Evolutionary conservation across 1,284 basidiomycete genomes (phyloP), one percentile per base, ranked within the genome.

Genomic region (Inonotus obliquus): DNA sequence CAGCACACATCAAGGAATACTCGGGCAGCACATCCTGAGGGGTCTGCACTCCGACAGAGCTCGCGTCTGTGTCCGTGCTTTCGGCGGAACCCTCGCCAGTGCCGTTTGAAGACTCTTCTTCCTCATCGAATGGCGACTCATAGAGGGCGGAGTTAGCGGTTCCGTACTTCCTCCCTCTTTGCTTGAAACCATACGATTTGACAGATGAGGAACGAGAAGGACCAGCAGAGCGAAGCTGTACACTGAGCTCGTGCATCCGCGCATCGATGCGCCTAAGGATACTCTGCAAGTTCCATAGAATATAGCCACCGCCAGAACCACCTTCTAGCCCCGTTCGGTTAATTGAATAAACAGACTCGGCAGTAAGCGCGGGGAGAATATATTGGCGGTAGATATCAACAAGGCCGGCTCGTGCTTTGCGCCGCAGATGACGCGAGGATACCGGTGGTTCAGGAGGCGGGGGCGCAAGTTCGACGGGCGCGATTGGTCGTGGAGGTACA

Each of bases 381-480:
- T 85, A 81, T 21, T 80, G 80, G 19, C 91, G 81, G 71, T 87
- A 93, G 2, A 85, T 80, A 69, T 94, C 90, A 14, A 93, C 82
- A 11, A 94, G 80, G 2, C 81, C 75, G 9, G 90, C 87, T 37
- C 91, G 86, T 2, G 91, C 91, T 61, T 82, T 81, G 55, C 81
- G 77, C 32, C 90, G 83, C 60, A 91, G 80, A 39, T 70, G 47
- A 58, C 72, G 64, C 57, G 74, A 60, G 60, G 61, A 38, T 25
- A 29, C 32, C 44, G 54, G 19, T 5, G 61, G 61, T 41, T 57
- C 61, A 10, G 68, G 61, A 25, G 54, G 56, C 14, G 47, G 45
- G n/a, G 51, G 51, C 9, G 29, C 51, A 13, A 52, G 51, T 52
- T 52, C 51, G 13, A 41, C 11, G 4, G 48, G 29, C n/a, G 41